phyloP scores from a whole-genome alignment of 2,329 filamentous ascomycete species.

The Claviceps arundinis region DNA sequence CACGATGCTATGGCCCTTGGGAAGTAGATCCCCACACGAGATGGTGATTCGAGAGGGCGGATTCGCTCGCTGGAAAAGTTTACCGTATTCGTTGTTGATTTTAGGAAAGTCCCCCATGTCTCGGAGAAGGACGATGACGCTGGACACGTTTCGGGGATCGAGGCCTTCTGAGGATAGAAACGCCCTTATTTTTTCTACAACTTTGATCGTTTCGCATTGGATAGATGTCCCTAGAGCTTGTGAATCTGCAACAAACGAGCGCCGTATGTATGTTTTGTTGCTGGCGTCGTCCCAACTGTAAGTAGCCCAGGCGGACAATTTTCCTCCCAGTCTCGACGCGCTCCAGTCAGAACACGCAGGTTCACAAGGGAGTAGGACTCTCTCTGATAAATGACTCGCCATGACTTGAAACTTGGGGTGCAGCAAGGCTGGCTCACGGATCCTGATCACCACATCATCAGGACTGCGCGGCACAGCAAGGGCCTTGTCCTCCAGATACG shows the following conservation, averaged over 20 bases:
- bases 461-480: not conserved
- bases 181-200: slow-evolving; percentile 31
- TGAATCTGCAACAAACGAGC: slow-evolving; percentile 24
- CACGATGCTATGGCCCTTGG: slow-evolving; percentile 43
- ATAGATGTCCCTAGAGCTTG: slow-evolving; percentile 19
- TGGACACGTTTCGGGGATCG: slow-evolving; percentile 31
- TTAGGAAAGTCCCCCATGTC: slow-evolving; percentile 66
- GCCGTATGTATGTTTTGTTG: slow-evolving; percentile 15
- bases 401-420: slow-evolving; percentile 45
- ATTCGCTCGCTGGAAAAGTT: slow-evolving; percentile 62
- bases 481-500: slow-evolving; percentile 35
- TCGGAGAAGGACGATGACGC: slow-evolving; percentile 55
- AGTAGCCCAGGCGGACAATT: not conserved
- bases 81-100: slow-evolving; percentile 64
- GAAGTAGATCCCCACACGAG: slow-evolving; percentile 57
- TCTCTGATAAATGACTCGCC: slow-evolving; percentile 18
- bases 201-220: slow-evolving; percentile 31
- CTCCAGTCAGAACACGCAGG: not conserved
- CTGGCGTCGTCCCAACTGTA: slow-evolving; percentile 8
- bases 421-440: slow-evolving; percentile 51
- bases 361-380: not conserved
- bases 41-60: slow-evolving; percentile 79
- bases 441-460: slow-evolving; percentile 9
- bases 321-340: not conserved
- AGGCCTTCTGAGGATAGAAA: slow-evolving; percentile 22